Evolutionary conservation across 257 asterid genomes (phyloP), one percentile per base, ranked within the genome.

Genomic region (Mentha longifolia): DNA sequence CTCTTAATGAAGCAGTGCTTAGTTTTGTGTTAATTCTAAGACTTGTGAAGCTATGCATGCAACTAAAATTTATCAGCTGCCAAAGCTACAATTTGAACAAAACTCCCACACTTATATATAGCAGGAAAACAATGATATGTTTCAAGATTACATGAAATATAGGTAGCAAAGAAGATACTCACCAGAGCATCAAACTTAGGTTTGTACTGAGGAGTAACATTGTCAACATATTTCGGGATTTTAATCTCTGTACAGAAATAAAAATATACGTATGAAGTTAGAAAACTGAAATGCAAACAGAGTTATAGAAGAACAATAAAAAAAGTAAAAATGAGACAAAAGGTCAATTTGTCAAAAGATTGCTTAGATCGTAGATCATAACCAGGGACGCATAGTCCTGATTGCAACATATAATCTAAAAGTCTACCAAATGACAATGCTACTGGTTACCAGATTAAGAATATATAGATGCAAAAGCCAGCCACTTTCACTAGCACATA

Each of bases 181-280:
- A 91, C 97, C 96, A 91, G 82, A 43, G 90, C 86, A 49, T 89
- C 96, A 76, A 91, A 89, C 82, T 91, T 87, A 71, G 97, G 95
- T 66, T 89, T 86, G 82, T 87, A 91, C 78, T 91, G 80, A 60
- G 95, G 97, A 73, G 97, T 89, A 74, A 91, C 97, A 25, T 82
- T 89, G 81, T 91, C 97, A 74, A 85, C 95, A 49, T 84, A 91
- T 79, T 87, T 80, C 3, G 97, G 97, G 82, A 91, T 76, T 82
- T 91, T 86, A 68, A 91, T 58, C 76, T 89, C 97, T 91, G 82
- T 75, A 76, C 46, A 49, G 22, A 74, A 81, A 47, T 68, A 52
- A 64, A 35, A 5, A 35, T 31, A 68, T 8, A 68, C 49, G 20
- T 19, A 61, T 35, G 42, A 58, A 51, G 42, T 75, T 57, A 79